A percentile compares a stretch with the other conserved stretches of the same genome.
phyloP scores from a whole-genome alignment of 108 stramenopile genomes.

The Nitzschia sp. region DNA sequence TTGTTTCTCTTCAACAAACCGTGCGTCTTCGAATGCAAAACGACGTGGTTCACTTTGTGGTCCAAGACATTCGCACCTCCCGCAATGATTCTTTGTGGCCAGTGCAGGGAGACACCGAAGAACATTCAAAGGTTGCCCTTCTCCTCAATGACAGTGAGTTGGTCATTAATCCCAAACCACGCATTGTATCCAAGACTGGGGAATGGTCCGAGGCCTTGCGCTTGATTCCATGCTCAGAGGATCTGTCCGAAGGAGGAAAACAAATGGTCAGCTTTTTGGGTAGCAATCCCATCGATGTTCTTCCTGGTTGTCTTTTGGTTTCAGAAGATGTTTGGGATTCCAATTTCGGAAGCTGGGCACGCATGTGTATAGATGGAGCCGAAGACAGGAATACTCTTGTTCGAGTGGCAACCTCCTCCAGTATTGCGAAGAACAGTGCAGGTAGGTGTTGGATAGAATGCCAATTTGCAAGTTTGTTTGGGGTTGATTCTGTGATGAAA shows the following conservation, averaged over 20 bases:
- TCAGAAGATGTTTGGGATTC: constrained; percentile 19
- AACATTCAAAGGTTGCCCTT: constrained; percentile 30
- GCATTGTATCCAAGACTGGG: constrained; percentile 16
- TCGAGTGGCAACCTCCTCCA: constrained; percentile 11
- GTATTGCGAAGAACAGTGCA: constrained; percentile 21
- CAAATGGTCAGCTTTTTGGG: neutral
- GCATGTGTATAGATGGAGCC: neutral
- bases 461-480: constrained; percentile 4
- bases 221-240: constrained; percentile 29
- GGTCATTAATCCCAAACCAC: constrained; percentile 62
- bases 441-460: constrained; percentile 19
- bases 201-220: constrained; percentile 18
- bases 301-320: constrained; percentile 23
- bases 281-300: neutral
- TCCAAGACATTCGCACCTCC: constrained; percentile 5
- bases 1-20: constrained; percentile 61
- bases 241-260: constrained; percentile 16
- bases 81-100: neutral
- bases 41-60: constrained; percentile 38
- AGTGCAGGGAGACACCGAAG: neutral
- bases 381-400: constrained; percentile 3
- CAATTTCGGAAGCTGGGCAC: constrained; percentile 19
- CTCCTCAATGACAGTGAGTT: constrained; percentile 74
- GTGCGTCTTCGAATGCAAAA: constrained; percentile 41
- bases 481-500: constrained; percentile 24